phyloP scores from a whole-genome alignment of 2,329 filamentous ascomycete species.

The Metarhizium robertsii region DNA sequence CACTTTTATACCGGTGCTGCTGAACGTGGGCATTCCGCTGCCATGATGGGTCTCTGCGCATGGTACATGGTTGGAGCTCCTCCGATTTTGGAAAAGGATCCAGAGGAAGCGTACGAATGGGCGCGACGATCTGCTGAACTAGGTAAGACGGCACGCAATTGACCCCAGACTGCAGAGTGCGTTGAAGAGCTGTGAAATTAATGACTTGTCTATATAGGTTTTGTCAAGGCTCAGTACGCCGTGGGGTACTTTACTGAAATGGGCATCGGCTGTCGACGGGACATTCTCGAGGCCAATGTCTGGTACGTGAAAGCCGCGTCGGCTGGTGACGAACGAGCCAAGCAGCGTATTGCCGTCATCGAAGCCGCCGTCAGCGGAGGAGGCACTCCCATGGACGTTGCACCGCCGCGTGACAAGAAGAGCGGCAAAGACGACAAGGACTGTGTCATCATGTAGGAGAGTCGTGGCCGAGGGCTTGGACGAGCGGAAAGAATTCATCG shows the following conservation, averaged over 20 bases:
- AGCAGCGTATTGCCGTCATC: slow-evolving; percentile 78
- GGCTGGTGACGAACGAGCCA: slow-evolving; percentile 81
- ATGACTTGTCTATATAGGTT: slow-evolving; percentile 34
- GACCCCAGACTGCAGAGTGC: neutral
- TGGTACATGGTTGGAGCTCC: slow-evolving; percentile 98
- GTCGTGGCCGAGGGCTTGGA: neutral
- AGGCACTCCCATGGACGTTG: slow-evolving; percentile 47
- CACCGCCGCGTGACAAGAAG: slow-evolving; percentile 44
- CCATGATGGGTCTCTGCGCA: slow-evolving; percentile 97
- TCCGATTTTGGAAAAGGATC: slow-evolving; percentile 86
- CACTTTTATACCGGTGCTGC: slow-evolving; percentile 96
- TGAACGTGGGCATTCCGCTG: slow-evolving; percentile 69
- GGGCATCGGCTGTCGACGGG: slow-evolving; percentile 90
- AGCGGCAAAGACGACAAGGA: slow-evolving; percentile 42
- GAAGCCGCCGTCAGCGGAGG: slow-evolving; percentile 62
- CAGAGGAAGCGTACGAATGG: slow-evolving; percentile 96
- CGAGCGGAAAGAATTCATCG: neutral
- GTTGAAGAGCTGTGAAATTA: neutral
- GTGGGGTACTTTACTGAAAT: slow-evolving; percentile 97
- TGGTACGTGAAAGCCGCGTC: slow-evolving; percentile 98
- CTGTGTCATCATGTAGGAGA: slow-evolving; percentile 45
- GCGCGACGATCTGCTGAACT: slow-evolving; percentile 75
- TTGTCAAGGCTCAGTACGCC: slow-evolving; percentile 77
- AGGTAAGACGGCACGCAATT: slow-evolving; percentile 45
- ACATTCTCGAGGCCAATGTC: slow-evolving; percentile 93